These are phyloP conservation scores for Ogataea methanolica DNA, from an alignment of 805 yeast genomes.

Conservation along the genomic window DNA sequence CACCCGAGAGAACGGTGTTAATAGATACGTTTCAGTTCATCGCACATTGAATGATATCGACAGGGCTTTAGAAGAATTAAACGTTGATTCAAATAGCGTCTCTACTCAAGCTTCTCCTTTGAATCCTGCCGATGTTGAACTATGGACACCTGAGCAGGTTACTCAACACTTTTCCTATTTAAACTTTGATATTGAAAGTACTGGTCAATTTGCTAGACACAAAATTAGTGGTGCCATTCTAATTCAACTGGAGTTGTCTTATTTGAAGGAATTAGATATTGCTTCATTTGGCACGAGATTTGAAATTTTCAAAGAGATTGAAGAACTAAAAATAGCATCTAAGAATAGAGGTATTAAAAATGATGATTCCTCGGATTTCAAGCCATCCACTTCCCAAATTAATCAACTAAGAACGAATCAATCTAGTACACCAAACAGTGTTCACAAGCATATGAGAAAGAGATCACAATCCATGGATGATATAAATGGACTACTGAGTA, in stretches of 20 bases:
- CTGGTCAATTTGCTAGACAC: constrained; percentile 78
- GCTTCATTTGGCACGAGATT: constrained; percentile 92
- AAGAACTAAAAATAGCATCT: constrained; percentile 44
- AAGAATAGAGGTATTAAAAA: constrained; percentile 8
- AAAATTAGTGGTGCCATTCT: constrained; percentile 85
- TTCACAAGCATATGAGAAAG: constrained; percentile 38
- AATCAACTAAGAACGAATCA: constrained; percentile 6
- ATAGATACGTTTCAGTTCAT: constrained; percentile 38
- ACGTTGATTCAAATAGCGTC: constrained; percentile 15
- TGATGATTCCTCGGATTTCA: background rate
- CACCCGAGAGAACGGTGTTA: constrained; percentile 1
- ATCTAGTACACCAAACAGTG: constrained; percentile 16
- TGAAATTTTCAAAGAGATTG: constrained; percentile 87
- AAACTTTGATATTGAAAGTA: constrained; percentile 72
- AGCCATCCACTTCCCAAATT: background rate
- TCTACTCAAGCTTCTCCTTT: constrained; percentile 17
- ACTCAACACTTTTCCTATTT: constrained; percentile 64
- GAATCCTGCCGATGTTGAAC: constrained; percentile 43
- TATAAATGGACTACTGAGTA: constrained; percentile 11
- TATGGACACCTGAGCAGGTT: constrained; percentile 88
- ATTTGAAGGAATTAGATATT: constrained; percentile 88
- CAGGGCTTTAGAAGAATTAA: constrained; percentile 62
- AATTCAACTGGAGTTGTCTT: constrained; percentile 78
- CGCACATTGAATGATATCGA: constrained; percentile 69
- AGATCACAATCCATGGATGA: constrained; percentile 51